Percentiles rank a stretch among this genome's conserved stretches.
These are phyloP conservation scores for Mortierella sp. DNA, from an alignment of 371 early-diverging fungal species.

Conservation along the genomic window DNA sequence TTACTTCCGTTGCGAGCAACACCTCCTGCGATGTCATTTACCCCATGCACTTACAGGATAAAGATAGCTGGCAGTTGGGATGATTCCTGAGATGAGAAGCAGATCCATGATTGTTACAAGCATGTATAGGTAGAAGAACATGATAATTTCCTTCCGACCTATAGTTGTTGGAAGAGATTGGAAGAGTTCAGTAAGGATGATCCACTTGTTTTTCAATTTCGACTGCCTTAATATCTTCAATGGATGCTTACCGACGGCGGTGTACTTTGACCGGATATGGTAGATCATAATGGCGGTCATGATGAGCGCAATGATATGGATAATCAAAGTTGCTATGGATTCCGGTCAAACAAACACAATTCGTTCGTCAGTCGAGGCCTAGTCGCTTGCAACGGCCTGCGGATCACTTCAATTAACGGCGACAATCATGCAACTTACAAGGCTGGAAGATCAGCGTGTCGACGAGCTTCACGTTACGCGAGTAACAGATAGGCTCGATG, in stretches of 20 bases:
- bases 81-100: slow-evolving; percentile 88
- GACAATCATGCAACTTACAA: slow-evolving; percentile 60
- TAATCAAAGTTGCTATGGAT: slow-evolving; percentile 79
- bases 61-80: slow-evolving; percentile 81
- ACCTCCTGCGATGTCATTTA: too few species aligned
- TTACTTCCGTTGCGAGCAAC: too few species aligned
- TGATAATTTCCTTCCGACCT: slow-evolving; percentile 96
- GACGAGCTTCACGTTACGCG: slow-evolving; percentile 89
- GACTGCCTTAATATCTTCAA: too few species aligned
- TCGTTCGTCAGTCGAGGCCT: too few species aligned
- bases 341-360: too few species aligned
- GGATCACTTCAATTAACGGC: too few species aligned
- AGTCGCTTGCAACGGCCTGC: too few species aligned
- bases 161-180: too few species aligned
- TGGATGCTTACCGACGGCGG: slow-evolving; percentile 86
- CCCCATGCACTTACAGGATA: slow-evolving; percentile 79
- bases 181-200: too few species aligned
- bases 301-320: slow-evolving; percentile 90
- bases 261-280: slow-evolving; percentile 96
- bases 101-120: slow-evolving; percentile 88
- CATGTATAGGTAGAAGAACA: slow-evolving; percentile 97
- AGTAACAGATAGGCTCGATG: slow-evolving; percentile 91
- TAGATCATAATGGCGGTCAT: slow-evolving; percentile 98
- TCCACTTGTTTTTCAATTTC: too few species aligned
- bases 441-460: slow-evolving; percentile 91